Evolutionary conservation across 345 rosid species (phyloP), one percentile per base, ranked within the genome.

Genomic region (Aquilaria yunnanensis): DNA sequence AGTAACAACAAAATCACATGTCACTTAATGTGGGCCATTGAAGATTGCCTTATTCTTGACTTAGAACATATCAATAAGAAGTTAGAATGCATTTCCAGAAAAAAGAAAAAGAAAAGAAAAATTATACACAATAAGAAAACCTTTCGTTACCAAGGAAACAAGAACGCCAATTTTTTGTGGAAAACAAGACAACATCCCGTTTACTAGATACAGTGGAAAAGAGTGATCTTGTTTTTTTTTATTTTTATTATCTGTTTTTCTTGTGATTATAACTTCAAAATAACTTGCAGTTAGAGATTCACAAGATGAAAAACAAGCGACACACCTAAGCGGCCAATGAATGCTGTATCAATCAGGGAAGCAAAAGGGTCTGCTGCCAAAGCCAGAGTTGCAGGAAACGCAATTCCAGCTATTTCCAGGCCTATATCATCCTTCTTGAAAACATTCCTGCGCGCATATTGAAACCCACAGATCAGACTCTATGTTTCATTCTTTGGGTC

Each of bases 291-390:
- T 49, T 9, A 30, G 51, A 63, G 12, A 30, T 29, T 30, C 30
- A 54, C 7, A 2, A 3, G 0, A 50, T 31, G 43, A 32, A 51
- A 46, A 65, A 53, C 2, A 16, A 37, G 23, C 10, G 32, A 59
- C 60, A 56, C 72, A 83, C 86, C 84, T 56, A 81, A 79, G 60
- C 62, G 85, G 57, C 92, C 89, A n/a, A 86, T 73, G 67, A 83
- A 86, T 53, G 82, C 87, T 4, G 89, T 86, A 67, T 83, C 92
- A 16, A 86, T 75, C 29, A 83, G 77, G 45, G 89, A 86, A 4
- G 87, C 86, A 34, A 86, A 51, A 45, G 89, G 92, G 46, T 86
- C 89, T 1, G 89, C 89, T 23, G 81, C 64, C 68, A 83, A 72
- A 74, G 85, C 89, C 59, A 86, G 65, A 6, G 85, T 78, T 31